Evolutionary conservation across 768 basidiomycete species (phyloP).

Genomic region (Mycena alexandri): DNA sequence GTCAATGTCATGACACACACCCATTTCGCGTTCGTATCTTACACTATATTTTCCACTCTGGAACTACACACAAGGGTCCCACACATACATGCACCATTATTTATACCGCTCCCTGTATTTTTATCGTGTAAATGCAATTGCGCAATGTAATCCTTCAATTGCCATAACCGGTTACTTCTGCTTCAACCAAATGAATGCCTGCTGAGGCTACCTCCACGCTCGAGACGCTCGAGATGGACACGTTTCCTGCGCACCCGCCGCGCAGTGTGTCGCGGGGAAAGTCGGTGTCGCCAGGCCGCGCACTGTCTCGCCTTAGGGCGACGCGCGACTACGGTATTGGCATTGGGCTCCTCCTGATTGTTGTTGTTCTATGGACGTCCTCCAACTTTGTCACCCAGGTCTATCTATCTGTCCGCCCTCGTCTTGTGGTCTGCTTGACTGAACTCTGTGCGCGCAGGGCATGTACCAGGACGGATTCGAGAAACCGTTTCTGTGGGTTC

Average conservation of each 20-base stretch:
- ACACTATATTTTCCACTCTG: no score
- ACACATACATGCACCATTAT: not conserved
- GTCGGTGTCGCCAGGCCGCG: slow-evolving; percentile 22
- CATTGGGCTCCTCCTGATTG: slow-evolving; percentile 75
- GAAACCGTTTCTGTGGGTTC: slow-evolving; percentile 86
- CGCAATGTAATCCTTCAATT: no score
- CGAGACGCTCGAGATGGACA: slow-evolving; percentile 41
- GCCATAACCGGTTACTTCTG: no score
- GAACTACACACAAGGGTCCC: no score
- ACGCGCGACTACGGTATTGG: slow-evolving; percentile 63
- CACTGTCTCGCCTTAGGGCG: slow-evolving; percentile 20
- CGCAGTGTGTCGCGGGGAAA: slow-evolving; percentile 33
- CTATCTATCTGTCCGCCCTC: slow-evolving; percentile 18
- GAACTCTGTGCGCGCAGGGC: slow-evolving; percentile 48
- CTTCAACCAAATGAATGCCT: slow-evolving; percentile 25
- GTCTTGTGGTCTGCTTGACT: not conserved
- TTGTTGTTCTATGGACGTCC: slow-evolving; percentile 90
- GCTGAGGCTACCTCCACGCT: slow-evolving; percentile 2
- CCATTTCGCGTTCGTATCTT: no score
- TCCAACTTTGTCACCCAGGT: slow-evolving; percentile 93
- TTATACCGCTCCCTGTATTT: slow-evolving; percentile 8
- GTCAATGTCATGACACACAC: slow-evolving; percentile 29
- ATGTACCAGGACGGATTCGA: slow-evolving; percentile 75
- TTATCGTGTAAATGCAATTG: slow-evolving; percentile 11
- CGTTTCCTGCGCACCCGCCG: slow-evolving; percentile 28